phyloP scores from a whole-genome alignment of 139 green algal species.

The Chlamydomonas eustigma region DNA sequence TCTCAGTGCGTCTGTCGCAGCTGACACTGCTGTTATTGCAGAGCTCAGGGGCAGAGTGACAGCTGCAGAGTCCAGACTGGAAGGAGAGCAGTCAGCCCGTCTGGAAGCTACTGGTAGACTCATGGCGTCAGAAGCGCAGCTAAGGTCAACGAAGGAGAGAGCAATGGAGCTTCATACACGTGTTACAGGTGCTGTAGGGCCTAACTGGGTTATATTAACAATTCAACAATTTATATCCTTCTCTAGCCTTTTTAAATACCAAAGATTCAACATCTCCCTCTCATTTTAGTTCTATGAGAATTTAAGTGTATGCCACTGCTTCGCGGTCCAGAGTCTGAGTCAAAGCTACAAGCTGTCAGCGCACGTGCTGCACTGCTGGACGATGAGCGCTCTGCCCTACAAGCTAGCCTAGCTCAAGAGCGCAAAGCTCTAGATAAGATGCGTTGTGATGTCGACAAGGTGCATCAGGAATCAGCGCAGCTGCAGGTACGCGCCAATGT shows the following conservation, averaged over 20 bases:
- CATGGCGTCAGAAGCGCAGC: constrained; percentile 10
- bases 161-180: not conserved
- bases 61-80: constrained; percentile 19
- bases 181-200: not conserved
- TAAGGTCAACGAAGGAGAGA: not conserved
- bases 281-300: too few relatives aligned
- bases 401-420: constrained; percentile 21
- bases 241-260: too few relatives aligned
- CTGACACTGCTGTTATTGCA: constrained; percentile 17
- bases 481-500: constrained; percentile 35
- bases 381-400: constrained; percentile 17
- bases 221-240: too few relatives aligned
- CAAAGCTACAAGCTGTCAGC: not conserved
- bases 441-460: not conserved
- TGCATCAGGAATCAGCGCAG: constrained; percentile 30
- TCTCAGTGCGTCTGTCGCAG: constrained; percentile 26
- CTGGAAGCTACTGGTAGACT: not conserved
- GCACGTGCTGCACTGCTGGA: constrained; percentile 16
- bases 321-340: constrained; percentile 19
- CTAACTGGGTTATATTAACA: too few relatives aligned
- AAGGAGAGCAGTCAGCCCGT: constrained; percentile 3
- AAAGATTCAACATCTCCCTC: too few relatives aligned
- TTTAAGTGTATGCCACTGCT: not conserved
- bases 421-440: constrained; percentile 11
- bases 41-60: constrained; percentile 25